phyloP scores from a whole-genome alignment of 257 asterid species.

The Nicotiana tomentosiformis region DNA sequence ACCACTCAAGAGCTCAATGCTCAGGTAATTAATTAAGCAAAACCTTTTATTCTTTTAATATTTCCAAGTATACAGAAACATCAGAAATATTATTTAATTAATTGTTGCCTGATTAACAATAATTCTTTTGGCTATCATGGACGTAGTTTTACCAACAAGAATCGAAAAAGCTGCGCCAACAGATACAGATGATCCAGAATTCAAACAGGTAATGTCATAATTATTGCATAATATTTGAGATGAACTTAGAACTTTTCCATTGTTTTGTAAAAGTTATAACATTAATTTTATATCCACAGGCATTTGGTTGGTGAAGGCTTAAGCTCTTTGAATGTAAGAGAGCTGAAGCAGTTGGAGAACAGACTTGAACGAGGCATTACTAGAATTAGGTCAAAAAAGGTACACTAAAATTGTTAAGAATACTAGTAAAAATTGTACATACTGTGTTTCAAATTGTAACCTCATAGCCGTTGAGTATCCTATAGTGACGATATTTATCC shows the following conservation, averaged over 20 bases:
- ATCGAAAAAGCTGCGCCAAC: slow-evolving; percentile 82
- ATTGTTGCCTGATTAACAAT: neutral
- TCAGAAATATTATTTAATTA: neutral
- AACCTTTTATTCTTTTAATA: neutral
- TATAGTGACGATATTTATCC: too few species aligned
- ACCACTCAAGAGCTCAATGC: slow-evolving; percentile 83
- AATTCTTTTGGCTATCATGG: neutral
- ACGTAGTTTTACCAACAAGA: slow-evolving; percentile 76
- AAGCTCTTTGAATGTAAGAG: slow-evolving; percentile 31
- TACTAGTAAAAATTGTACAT: neutral
- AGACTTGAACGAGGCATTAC: slow-evolving; percentile 16
- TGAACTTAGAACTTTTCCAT: neutral
- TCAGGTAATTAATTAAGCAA: slow-evolving; percentile 38
- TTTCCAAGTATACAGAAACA: neutral
- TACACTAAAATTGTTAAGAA: neutral
- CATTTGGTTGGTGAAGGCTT: slow-evolving; percentile 81
- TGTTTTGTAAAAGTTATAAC: neutral
- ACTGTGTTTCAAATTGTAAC: too few species aligned
- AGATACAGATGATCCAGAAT: slow-evolving; percentile 78
- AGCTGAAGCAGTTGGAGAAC: slow-evolving; percentile 15
- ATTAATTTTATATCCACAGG: slow-evolving; percentile 29
- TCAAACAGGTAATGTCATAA: slow-evolving; percentile 47
- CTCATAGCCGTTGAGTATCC: too few species aligned
- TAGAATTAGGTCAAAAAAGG: slow-evolving; percentile 21
- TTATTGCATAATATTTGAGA: neutral